These are phyloP conservation scores for Rhazya stricta DNA, from an alignment of 257 asterid genomes.

Conservation along the genomic window DNA sequence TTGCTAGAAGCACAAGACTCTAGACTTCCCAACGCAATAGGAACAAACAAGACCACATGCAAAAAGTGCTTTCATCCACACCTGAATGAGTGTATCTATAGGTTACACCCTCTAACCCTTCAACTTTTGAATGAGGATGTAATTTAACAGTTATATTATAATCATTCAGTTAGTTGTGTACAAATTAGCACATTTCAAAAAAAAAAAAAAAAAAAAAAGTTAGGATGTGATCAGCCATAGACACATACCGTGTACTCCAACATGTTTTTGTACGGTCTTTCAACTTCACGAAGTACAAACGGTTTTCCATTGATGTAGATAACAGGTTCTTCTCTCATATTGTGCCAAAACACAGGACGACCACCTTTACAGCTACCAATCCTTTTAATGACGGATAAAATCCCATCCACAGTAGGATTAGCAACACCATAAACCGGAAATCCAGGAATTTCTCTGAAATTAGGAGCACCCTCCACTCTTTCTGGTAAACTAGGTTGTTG, in stretches of 20 bases:
- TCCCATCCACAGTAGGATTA: conserved; percentile 87
- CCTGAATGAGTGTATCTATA: neutral
- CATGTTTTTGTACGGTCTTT: conserved; percentile 96
- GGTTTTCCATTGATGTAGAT: conserved; percentile 95
- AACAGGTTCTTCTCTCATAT: conserved; percentile 99
- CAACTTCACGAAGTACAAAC: conserved; percentile 96
- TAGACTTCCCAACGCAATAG: neutral
- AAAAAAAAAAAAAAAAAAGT: too few relatives aligned
- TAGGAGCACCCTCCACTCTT: conserved; percentile 96
- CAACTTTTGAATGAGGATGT: neutral
- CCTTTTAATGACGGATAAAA: conserved; percentile 80
- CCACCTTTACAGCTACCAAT: conserved; percentile 84
- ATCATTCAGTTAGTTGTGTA: neutral
- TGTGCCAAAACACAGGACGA: conserved; percentile 91
- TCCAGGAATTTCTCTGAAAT: conserved; percentile 90
- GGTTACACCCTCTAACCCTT: neutral
- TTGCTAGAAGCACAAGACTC: too few relatives aligned
- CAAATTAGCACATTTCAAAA: conserved; percentile 3
- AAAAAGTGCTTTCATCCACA: neutral
- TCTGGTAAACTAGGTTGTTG: conserved; percentile 82
- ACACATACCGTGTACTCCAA: conserved; percentile 88
- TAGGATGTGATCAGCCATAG: neutral
- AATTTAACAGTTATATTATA: neutral
- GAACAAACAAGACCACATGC: neutral
- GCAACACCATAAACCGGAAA: conserved; percentile 99